phyloP scores from a whole-genome alignment of 2,329 filamentous ascomycete species.

The Zymoseptoria pseudotritici region DNA sequence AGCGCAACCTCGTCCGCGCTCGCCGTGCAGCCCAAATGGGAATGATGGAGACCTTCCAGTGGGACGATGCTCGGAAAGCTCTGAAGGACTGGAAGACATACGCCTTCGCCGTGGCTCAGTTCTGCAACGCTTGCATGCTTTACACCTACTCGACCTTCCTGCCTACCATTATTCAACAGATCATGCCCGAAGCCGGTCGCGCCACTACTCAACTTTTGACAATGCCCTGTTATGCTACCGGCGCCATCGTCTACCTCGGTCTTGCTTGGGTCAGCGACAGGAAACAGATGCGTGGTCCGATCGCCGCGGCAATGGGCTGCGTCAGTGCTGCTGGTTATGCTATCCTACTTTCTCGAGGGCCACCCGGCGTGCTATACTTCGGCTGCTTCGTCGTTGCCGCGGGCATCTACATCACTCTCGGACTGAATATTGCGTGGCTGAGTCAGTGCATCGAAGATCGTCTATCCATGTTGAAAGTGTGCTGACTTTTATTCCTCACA shows the following conservation, averaged over 20 bases:
- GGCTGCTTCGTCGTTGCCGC: conserved; percentile 70
- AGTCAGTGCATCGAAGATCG: background rate
- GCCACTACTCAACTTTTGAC: conserved; percentile 68
- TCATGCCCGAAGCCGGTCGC: conserved; percentile 53
- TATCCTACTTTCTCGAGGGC: conserved; percentile 54
- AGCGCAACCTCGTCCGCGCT: conserved; percentile 51
- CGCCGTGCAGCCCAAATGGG: conserved; percentile 45
- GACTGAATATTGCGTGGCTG: conserved; percentile 48
- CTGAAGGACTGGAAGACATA: conserved; percentile 71
- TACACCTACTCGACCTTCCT: conserved; percentile 74
- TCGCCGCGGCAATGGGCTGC: conserved; percentile 54
- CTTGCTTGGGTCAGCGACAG: conserved; percentile 61
- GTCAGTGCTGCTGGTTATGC: conserved; percentile 32
- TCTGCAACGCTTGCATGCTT: conserved; percentile 67
- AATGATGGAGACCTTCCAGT: conserved; percentile 46
- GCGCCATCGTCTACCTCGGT: conserved; percentile 60
- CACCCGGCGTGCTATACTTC: conserved; percentile 62
- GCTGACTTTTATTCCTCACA: background rate
- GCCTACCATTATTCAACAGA: conserved; percentile 66
- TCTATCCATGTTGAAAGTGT: background rate
- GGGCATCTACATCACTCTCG: conserved; percentile 58
- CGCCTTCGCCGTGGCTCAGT: conserved; percentile 61
- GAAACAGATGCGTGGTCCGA: conserved; percentile 58
- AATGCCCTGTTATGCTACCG: conserved; percentile 68
- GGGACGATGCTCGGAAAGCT: conserved; percentile 57